phyloP scores from a whole-genome alignment of 2,329 filamentous ascomycete genomes.

The Colletotrichum tofieldiae region DNA sequence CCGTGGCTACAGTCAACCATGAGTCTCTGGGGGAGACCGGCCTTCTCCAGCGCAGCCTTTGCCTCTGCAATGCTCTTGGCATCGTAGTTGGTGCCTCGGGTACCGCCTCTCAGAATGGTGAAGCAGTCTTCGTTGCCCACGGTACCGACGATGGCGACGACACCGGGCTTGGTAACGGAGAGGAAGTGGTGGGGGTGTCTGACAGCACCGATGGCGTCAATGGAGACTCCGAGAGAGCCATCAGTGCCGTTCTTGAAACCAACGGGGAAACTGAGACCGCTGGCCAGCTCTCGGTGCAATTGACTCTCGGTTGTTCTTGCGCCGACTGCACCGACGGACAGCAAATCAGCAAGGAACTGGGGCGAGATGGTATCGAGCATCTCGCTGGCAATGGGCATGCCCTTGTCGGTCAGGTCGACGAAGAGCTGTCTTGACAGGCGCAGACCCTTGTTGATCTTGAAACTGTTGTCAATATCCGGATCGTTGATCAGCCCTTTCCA shows the following conservation, averaged over 20 bases:
- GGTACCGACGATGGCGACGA: constrained; percentile 95
- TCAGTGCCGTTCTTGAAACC: constrained; percentile 99
- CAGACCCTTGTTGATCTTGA: constrained; percentile 99
- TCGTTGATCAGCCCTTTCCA: constrained; percentile 99
- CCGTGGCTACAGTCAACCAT: constrained; percentile 99
- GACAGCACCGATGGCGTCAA: constrained; percentile 95
- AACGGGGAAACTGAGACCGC: constrained; percentile 95
- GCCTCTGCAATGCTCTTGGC: constrained; percentile 86
- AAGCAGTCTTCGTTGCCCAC: constrained; percentile 97
- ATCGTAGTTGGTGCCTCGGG: constrained; percentile 95
- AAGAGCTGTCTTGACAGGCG: constrained; percentile 91
- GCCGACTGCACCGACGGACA: constrained; percentile 93
- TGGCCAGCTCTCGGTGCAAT: constrained; percentile 94
- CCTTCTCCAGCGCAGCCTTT: constrained; percentile 83
- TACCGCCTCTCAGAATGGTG: constrained; percentile 93
- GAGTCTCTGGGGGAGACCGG: constrained; percentile 81
- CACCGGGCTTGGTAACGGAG: constrained; percentile 95
- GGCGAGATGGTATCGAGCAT: constrained; percentile 99
- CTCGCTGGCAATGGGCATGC: constrained; percentile 97
- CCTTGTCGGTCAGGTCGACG: constrained; percentile 89
- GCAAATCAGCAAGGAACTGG: constrained; percentile 93
- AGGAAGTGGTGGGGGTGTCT: constrained; percentile 96
- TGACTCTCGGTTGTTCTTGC: constrained; percentile 98
- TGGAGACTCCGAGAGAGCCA: constrained; percentile 88
- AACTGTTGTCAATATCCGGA: constrained; percentile 97